Evolutionary conservation across 129 eudicot species (phyloP), one percentile per base, ranked within the genome.

Genomic region (Helichrysum umbraculigerum): DNA sequence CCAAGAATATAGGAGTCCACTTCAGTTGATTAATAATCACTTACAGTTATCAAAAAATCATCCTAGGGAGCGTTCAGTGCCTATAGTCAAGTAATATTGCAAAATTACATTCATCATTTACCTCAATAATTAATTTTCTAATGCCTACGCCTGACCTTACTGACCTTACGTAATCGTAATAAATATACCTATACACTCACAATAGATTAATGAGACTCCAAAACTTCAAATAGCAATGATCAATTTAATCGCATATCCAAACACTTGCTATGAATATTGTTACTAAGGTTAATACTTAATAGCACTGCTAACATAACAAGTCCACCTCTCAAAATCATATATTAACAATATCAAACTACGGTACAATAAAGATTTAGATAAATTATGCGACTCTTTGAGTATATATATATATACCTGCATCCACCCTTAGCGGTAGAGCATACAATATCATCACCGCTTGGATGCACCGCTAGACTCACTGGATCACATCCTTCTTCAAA

Each of bases 391-490:
- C n/a, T 17, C 5, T 64, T 29, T 10, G 6, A 71, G 60, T 11
- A 58, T 22, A 25, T 25, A 58, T 22, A 25, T 25, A 32, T n/a
- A 81, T 62, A 95, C 99, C 87, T 89, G 99, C 99, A 95, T 74
- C 85, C 85, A 56, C 91, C 90, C 28, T 82, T 68, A 71, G 89
- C 82, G 35, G 92, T 91, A 50, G 92, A 85, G 65, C 90, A 86
- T 60, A 91, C 78, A 15, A 95, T 25, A 47, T 82, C 84, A 39
- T 95, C 99, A 30, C 99, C 97, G 78, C 90, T 88, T 4, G 99
- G 99, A 78, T 91, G 99, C 70, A 87, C 98, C 58, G 94, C 95
- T 68, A 95, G 76, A 60, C 81, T 86, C 39, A 89, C 83, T 7
- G 96, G 90, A 65, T 86, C 83, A 70, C 85, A 83, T 22, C 94